These are phyloP conservation scores for Phaffomyces opuntiae DNA, from an alignment of 805 yeast genomes.

Conservation along the genomic window DNA sequence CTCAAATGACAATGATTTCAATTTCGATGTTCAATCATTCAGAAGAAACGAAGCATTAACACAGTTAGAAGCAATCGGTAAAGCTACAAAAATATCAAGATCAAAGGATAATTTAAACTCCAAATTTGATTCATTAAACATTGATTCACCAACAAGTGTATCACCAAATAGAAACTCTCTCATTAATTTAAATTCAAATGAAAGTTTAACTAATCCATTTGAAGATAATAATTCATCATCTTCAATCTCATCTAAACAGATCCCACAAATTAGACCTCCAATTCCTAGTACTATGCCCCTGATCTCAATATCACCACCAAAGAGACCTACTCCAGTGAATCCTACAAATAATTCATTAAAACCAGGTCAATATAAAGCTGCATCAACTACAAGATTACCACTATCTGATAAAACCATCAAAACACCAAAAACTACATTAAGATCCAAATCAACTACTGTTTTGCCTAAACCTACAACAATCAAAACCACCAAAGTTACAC, in stretches of 20 bases:
- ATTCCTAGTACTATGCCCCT: conserved; percentile 6
- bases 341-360: not conserved
- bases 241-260: not conserved
- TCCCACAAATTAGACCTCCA: conserved; percentile 3
- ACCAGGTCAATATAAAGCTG: not conserved
- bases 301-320: conserved; percentile 4
- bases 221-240: too few species aligned
- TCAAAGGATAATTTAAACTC: not conserved
- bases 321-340: not conserved
- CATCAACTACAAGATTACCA: not conserved
- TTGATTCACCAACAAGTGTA: not conserved
- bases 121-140: conserved; percentile 4
- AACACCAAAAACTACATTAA: not conserved
- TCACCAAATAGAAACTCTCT: not conserved
- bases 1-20: conserved; percentile 17
- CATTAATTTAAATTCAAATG: not conserved
- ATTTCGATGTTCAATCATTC: conserved; percentile 13
- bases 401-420: not conserved
- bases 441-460: not conserved
- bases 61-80: conserved; percentile 21
- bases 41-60: conserved; percentile 20
- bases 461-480: too few species aligned
- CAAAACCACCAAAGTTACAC: too few species aligned
- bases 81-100: conserved; percentile 15
- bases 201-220: too few species aligned